Percentiles rank a stretch among this genome's conserved stretches.
phyloP scores from a whole-genome alignment of 495 filamentous ascomycete genomes.

The Xylaria acuta region DNA sequence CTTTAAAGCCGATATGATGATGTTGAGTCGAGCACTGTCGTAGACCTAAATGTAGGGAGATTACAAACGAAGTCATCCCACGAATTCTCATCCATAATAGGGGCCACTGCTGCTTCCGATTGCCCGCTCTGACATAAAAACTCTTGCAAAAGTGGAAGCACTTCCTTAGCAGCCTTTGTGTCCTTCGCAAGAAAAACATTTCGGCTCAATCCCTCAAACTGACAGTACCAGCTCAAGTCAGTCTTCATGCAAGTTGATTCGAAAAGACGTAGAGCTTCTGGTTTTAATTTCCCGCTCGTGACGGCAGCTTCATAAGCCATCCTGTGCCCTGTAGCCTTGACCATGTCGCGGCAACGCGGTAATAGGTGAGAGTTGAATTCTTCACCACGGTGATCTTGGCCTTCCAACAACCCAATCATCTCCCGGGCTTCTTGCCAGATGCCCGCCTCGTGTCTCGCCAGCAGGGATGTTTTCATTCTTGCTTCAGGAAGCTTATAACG shows the following conservation, averaged over 20 bases:
- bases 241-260: constrained; percentile 40
- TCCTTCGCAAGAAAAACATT: constrained; percentile 17
- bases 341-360: constrained; percentile 40
- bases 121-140: not conserved
- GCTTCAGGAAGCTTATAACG: constrained; percentile 43
- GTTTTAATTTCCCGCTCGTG: constrained; percentile 30
- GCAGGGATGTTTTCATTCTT: constrained; percentile 28
- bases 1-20: not conserved
- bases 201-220: constrained; percentile 11
- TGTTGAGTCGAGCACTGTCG: not conserved
- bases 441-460: constrained; percentile 43
- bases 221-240: constrained; percentile 44
- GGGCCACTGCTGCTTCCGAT: not conserved
- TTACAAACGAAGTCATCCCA: constrained; percentile 27
- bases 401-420: constrained; percentile 25
- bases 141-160: constrained; percentile 12
- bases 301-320: constrained; percentile 48
- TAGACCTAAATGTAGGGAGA: constrained; percentile 21
- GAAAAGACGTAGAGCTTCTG: constrained; percentile 39
- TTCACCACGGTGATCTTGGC: constrained; percentile 32
- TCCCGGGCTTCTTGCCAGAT: constrained; percentile 34
- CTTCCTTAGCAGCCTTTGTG: not conserved
- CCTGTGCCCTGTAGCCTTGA: constrained; percentile 45
- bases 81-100: constrained; percentile 12
- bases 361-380: constrained; percentile 42